Evolutionary conservation across 1,284 basidiomycete species (phyloP), one percentile per base, ranked within the genome.

Genomic region (Laetiporus sulphureus): DNA sequence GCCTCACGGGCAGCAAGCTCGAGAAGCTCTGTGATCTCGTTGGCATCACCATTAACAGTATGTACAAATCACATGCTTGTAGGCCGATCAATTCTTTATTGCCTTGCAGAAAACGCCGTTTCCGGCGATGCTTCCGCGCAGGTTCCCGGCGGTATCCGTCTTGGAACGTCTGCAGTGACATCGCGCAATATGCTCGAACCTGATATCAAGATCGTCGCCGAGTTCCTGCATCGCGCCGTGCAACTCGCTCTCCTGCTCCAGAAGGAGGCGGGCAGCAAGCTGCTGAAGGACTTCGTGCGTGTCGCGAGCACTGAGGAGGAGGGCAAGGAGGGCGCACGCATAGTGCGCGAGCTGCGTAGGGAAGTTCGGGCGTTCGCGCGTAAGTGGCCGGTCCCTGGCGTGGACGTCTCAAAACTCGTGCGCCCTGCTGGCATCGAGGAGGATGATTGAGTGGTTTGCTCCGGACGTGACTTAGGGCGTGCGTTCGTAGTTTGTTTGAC

Each of bases 21-120:
- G 94, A 97, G 76, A 98, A 97, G 77, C 83, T 99, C 57, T 96
- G 94, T 64, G 96, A 99, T 65, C 75, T 96, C 42, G 83, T 91
- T 60, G 92, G 92, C 56, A 97, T 99, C 66, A 97, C 89, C 24
- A 88, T 90, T 68, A 94, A 94, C 75, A 94, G 86, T 88, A 50
- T 49, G 83, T 72, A 5, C 22, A 27, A 16, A 25, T 38, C 24
- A 15, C 21, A 0, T 5, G 16, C 18, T 25, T 32, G 38, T 15
- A 15, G 40, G n/a, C 13, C 15, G 11, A 31, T 13, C 23, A n/a
- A 27, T 41, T n/a, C n/a, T 25, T 38, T 27, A 36, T 43, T 32
- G n/a, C 27, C 5, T 32, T 33, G 45, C 62, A 90, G 89, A 97
- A 73, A 98, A 98, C 67, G 91, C 93, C 42, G 94, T 98, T 40